These are phyloP conservation scores for Trametopsis cervina DNA, from an alignment of 768 basidiomycete genomes.

Conservation along the genomic window DNA sequence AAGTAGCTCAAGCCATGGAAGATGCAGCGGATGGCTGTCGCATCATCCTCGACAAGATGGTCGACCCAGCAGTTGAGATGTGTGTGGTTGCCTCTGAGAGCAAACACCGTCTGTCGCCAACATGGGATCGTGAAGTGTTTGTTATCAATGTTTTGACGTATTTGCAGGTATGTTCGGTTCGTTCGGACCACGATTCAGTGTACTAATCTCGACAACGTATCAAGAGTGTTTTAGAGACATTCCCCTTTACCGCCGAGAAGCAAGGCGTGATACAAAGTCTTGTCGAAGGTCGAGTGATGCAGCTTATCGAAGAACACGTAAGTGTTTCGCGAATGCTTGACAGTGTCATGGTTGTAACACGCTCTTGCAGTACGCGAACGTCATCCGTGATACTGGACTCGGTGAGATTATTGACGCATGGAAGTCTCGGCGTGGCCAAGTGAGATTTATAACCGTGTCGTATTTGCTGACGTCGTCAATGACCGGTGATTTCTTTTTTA, in stretches of 20 bases:
- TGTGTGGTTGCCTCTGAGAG: constrained; percentile 62
- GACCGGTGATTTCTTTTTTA: constrained; percentile 17
- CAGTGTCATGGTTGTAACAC: no score
- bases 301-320: constrained; percentile 81
- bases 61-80: constrained; percentile 80
- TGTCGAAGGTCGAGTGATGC: constrained; percentile 54
- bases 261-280: constrained; percentile 47
- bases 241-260: constrained; percentile 61
- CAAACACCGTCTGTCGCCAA: constrained; percentile 43
- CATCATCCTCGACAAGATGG: constrained; percentile 74
- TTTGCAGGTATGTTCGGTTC: constrained; percentile 54
- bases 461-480: not conserved
- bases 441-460: constrained; percentile 22
- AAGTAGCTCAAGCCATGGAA: constrained; percentile 7
- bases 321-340: no score
- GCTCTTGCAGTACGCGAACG: constrained; percentile 35
- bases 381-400: constrained; percentile 51
- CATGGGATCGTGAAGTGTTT: constrained; percentile 82
- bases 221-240: constrained; percentile 60
- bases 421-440: constrained; percentile 31
- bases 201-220: not conserved
- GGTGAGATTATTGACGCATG: constrained; percentile 38
- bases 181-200: not conserved
- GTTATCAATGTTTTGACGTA: constrained; percentile 83
- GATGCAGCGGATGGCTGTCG: constrained; percentile 41